Base-by-base conservation (phyloP, 129 eudicot species). In the Centaurea solstitialis region DNA sequence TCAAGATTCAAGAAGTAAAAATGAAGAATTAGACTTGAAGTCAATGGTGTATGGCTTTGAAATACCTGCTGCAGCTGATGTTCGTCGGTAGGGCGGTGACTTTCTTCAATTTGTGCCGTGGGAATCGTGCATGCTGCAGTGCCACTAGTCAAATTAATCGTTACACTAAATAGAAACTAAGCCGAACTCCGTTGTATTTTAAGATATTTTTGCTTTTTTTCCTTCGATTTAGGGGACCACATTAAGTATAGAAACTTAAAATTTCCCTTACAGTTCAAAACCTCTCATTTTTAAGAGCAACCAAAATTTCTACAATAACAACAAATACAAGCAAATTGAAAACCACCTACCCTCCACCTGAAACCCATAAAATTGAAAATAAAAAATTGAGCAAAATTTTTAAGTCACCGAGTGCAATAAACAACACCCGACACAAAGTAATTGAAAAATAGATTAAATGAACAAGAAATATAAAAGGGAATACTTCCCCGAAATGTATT, bases 291-390 rank as follows among this genome's bases (percentile, higher is more conserved):
- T 75, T 5, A 75, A 30, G 37, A 53, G 62, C 79, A 75, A 28
- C 79, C 79, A 75, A 57, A 15, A 20, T 30, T 57, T 15, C 64
- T 53, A 53, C 64, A 53, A 53, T 53, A 53, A 53, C 64, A 53
- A 53, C 64, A 53, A 5, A 53, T 18, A 53, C 21, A 53, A 17
- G 64, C 64, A 53, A 53, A 17, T 53, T 18, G 21, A 53, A 53
- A 53, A 53, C 64, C 64, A 53, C 64, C 64, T 4, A 17, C 30
- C 30, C 8, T 53, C 64, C 64, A 47, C 5, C 61, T 3, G 59
- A 45, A 45, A 12, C n/a, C n/a, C 59, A 45, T 5, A 45, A 45
- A 45, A 45, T 3, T 45, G 59, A 45, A 45, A 45, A n/a, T 12
- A n/a, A n/a, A 45, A 45, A 40, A 40, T 2, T 0, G 47, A 7